phyloP scores from a whole-genome alignment of 805 yeast species.

The Nematodospora valgi region DNA sequence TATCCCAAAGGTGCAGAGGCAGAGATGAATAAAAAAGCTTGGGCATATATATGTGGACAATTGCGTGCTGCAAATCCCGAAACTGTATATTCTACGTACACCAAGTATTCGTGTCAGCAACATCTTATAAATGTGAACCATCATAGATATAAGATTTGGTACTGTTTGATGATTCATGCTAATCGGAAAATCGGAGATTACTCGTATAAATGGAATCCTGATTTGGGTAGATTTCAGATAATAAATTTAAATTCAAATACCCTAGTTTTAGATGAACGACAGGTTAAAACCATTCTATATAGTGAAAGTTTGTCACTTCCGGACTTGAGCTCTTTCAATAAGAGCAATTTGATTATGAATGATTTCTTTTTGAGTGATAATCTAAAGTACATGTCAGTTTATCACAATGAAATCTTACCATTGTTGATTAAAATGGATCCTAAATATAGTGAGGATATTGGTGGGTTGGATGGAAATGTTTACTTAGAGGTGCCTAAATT shows the following conservation, averaged over 20 bases:
- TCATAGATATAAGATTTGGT: conserved; percentile 35
- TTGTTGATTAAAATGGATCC: conserved; percentile 25
- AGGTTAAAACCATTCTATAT: conserved; percentile 29
- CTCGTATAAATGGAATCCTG: conserved; percentile 35
- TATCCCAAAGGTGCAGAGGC: conserved; percentile 27
- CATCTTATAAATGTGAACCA: conserved; percentile 35
- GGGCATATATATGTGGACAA: conserved; percentile 36
- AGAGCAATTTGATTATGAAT: conserved; percentile 32
- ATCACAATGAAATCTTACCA: conserved; percentile 35
- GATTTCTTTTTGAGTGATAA: conserved; percentile 36
- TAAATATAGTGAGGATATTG: conserved; percentile 27
- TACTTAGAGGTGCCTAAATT: conserved; percentile 31
- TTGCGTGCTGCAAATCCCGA: conserved; percentile 36
- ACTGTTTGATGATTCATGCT: conserved; percentile 27
- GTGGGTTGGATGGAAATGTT: conserved; percentile 25
- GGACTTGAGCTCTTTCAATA: conserved; percentile 22
- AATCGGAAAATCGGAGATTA: conserved; percentile 18
- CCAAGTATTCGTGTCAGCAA: conserved; percentile 38
- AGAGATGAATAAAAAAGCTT: conserved; percentile 33
- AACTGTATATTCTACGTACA: conserved; percentile 38
- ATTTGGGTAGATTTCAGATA: conserved; percentile 31
- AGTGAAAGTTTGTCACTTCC: conserved; percentile 30
- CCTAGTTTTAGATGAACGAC: conserved; percentile 28
- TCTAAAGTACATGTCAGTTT: conserved; percentile 31
- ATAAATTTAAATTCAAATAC: conserved; percentile 21